A percentile compares a stretch with the other conserved stretches of the same genome.
Conservation (phyloP, 305 asterid genomes). For the Lippia alba region DNA sequence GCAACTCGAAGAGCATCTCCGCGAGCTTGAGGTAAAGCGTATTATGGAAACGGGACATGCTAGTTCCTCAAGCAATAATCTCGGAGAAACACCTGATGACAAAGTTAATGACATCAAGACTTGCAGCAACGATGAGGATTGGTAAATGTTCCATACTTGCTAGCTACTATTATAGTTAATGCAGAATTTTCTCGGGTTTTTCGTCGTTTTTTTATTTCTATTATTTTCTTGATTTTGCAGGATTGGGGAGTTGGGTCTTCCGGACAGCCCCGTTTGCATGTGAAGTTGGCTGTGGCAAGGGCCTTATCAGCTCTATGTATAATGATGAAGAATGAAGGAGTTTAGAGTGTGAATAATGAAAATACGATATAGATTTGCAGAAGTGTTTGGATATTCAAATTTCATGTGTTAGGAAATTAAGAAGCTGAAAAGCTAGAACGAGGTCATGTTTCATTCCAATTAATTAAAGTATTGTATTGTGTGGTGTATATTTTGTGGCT, state of each 20-base stretch:
- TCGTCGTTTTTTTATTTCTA: background rate
- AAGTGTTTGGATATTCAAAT: background rate
- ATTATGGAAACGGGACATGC: slow-evolving; percentile 1
- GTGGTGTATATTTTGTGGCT: no score
- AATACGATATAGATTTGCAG: background rate
- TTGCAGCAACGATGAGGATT: slow-evolving; percentile 35
- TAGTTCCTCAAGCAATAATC: background rate
- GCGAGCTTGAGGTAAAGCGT: slow-evolving; percentile 39
- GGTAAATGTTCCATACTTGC: slow-evolving; percentile 36
- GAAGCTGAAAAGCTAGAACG: no score
- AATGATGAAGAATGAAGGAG: background rate
- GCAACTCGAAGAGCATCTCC: slow-evolving; percentile 39
- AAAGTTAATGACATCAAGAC: slow-evolving; percentile 24
- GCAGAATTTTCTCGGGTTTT: no score
- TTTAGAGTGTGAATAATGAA: background rate
- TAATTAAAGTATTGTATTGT: no score
- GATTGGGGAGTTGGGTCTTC: slow-evolving; percentile 48
- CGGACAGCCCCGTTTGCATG: slow-evolving; percentile 59
- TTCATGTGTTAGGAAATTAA: background rate
- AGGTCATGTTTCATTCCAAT: no score
- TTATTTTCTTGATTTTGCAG: slow-evolving; percentile 33
- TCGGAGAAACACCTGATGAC: slow-evolving; percentile 35
- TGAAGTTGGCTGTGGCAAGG: slow-evolving; percentile 35
- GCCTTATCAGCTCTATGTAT: slow-evolving; percentile 35
- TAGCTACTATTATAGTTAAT: no score